These are phyloP conservation scores for Suillus cothurnatus DNA, from an alignment of 768 basidiomycete genomes.

Conservation along the genomic window DNA sequence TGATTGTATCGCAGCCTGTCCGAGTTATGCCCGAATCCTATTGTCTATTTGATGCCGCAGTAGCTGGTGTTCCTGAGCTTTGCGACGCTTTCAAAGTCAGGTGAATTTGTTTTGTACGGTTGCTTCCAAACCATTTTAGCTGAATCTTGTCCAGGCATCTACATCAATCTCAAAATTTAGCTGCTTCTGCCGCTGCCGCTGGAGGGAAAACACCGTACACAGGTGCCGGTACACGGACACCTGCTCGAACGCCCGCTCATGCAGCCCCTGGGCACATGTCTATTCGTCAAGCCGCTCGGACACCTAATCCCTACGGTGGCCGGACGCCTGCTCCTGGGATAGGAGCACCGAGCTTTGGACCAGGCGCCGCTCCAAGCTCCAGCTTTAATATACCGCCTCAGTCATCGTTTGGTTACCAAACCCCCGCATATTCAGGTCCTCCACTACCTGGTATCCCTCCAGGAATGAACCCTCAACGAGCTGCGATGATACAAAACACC, in stretches of 20 bases:
- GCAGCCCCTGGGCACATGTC: conserved; percentile 84
- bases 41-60: conserved; percentile 86
- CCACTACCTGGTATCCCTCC: conserved; percentile 49
- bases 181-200: conserved; percentile 40
- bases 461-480: conserved; percentile 68
- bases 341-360: conserved; percentile 37
- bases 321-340: conserved; percentile 40
- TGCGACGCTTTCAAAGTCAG: conserved; percentile 97
- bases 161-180: conserved; percentile 73
- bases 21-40: conserved; percentile 88
- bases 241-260: conserved; percentile 71
- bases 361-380: conserved; percentile 26
- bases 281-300: conserved; percentile 66
- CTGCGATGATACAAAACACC: conserved; percentile 61
- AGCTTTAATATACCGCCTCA: conserved; percentile 34
- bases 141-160: conserved; percentile 53
- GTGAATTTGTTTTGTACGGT: conserved; percentile 37
- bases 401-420: conserved; percentile 45
- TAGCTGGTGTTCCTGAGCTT: conserved; percentile 88
- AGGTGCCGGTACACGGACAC: conserved; percentile 72
- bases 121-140: conserved; percentile 1
- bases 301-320: conserved; percentile 77
- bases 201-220: conserved; percentile 79
- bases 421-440: conserved; percentile 49
- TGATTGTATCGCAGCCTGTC: conserved; percentile 58